Percentiles rank a stretch among this genome's conserved stretches.
Evolutionary conservation across 805 yeast genomes (phyloP).

Genomic region (Jamesozyma spencerorum): DNA sequence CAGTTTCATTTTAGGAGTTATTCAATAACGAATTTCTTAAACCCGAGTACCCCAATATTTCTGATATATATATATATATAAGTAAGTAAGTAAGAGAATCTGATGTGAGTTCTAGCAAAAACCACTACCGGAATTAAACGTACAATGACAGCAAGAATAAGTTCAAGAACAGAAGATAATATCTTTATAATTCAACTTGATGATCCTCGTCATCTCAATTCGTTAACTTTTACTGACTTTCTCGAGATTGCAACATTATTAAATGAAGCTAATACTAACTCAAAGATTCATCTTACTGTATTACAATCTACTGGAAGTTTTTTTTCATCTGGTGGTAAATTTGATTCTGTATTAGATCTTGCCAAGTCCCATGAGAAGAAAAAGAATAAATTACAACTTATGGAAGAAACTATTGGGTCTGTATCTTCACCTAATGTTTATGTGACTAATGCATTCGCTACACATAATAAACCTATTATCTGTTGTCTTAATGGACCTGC

Average conservation of each 20-base stretch:
- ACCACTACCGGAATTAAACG: too few relatives aligned
- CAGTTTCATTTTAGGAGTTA: too few relatives aligned
- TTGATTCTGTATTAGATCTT: slow-evolving; percentile 10
- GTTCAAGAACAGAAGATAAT: slow-evolving; percentile 13
- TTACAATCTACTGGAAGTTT: slow-evolving; percentile 63
- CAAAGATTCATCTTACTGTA: slow-evolving; percentile 53
- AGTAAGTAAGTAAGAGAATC: too few relatives aligned
- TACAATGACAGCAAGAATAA: slow-evolving; percentile 2
- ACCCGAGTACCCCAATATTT: slow-evolving; percentile 1
- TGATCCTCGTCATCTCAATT: slow-evolving; percentile 53
- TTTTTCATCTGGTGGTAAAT: slow-evolving; percentile 78
- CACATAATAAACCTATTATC: slow-evolving; percentile 61
- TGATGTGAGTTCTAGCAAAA: too few relatives aligned
- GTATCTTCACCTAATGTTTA: slow-evolving; percentile 59
- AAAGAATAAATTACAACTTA: slow-evolving; percentile 8
- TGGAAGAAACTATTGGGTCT: slow-evolving; percentile 36
- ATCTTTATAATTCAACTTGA: slow-evolving; percentile 58
- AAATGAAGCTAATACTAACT: slow-evolving; percentile 52
- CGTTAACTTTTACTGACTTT: slow-evolving; percentile 59
- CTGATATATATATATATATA: not conserved
- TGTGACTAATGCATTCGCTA: slow-evolving; percentile 54
- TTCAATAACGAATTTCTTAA: too few relatives aligned
- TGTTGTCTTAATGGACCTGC: slow-evolving; percentile 82
- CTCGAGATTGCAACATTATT: slow-evolving; percentile 47
- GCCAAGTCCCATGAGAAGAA: slow-evolving; percentile 1